A percentile compares a stretch with the other conserved stretches of the same genome.
Conservation (phyloP, 2,329 filamentous ascomycete species). For the Bipolaris zeicola region DNA sequence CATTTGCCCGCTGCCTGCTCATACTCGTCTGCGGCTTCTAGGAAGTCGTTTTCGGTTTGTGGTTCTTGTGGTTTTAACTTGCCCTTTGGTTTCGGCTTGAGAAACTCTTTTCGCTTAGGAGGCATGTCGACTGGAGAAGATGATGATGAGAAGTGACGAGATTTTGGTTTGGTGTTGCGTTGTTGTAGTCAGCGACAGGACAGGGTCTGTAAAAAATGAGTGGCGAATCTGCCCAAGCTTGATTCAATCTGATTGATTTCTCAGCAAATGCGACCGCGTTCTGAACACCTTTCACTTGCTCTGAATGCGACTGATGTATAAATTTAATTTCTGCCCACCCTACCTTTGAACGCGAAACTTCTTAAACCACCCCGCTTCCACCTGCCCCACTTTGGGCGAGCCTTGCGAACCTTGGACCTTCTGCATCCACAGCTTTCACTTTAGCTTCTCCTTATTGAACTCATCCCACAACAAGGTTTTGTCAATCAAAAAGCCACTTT, state of each 20-base stretch:
- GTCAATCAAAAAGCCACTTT: conserved; percentile 63
- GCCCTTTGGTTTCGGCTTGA: conserved; percentile 39
- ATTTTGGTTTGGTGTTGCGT: conserved; percentile 4
- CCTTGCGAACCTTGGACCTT: conserved; percentile 7
- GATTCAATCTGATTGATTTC: conserved; percentile 1
- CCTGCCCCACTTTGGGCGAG: conserved; percentile 22
- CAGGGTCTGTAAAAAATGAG: background rate
- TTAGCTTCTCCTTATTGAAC: conserved; percentile 44
- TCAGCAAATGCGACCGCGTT: conserved; percentile 1
- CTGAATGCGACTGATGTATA: background rate
- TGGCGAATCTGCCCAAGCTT: conserved; percentile 10
- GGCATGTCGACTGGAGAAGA: conserved; percentile 25
- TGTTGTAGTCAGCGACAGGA: background rate
- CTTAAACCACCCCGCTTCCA: conserved; percentile 21
- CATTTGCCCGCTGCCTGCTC: conserved; percentile 78
- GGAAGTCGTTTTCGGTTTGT: conserved; percentile 69
- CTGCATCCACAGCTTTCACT: conserved; percentile 7
- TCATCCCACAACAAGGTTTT: conserved; percentile 51
- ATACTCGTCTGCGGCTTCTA: conserved; percentile 69
- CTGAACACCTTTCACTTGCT: background rate
- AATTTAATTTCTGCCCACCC: no score
- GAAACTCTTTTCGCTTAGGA: conserved; percentile 39
- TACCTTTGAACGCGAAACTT: conserved; percentile 15
- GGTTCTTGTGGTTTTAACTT: conserved; percentile 54
- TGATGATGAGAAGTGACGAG: background rate